Evolutionary conservation across 116 monocot genomes (phyloP).

Genomic region (Papilionanthe hybrid): DNA sequence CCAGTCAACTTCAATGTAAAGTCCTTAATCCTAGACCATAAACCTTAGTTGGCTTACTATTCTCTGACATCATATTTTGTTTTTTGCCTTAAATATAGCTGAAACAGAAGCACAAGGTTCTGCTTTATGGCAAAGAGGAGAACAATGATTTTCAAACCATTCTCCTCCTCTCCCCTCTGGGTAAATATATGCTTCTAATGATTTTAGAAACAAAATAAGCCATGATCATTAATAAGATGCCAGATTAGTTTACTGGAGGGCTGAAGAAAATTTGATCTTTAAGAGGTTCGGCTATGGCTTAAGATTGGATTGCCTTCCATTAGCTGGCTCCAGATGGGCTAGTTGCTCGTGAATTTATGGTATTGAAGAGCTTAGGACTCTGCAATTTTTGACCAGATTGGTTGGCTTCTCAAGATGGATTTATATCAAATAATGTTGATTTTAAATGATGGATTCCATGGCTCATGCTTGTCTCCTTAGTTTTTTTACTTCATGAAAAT

Average conservation of each 20-base stretch:
- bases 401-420: slow-evolving; percentile 1
- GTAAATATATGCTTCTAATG: neutral
- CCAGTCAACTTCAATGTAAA: no score
- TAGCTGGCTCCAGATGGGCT: neutral
- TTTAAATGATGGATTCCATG: neutral
- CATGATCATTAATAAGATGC: neutral
- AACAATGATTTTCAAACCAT: neutral
- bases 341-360: neutral
- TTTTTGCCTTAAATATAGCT: neutral
- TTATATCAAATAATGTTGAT: neutral
- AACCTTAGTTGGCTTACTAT: no score
- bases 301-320: neutral
- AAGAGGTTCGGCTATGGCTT: neutral
- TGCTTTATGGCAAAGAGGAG: neutral
- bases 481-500: neutral
- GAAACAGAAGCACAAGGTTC: neutral
- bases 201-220: neutral
- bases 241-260: neutral
- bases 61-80: no score
- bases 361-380: neutral
- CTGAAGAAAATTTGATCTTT: neutral
- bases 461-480: neutral
- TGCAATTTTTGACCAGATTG: neutral
- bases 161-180: neutral
- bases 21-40: no score